Evolutionary conservation across 169 alveolate species (phyloP).

Genomic region (Fabrea salina): DNA sequence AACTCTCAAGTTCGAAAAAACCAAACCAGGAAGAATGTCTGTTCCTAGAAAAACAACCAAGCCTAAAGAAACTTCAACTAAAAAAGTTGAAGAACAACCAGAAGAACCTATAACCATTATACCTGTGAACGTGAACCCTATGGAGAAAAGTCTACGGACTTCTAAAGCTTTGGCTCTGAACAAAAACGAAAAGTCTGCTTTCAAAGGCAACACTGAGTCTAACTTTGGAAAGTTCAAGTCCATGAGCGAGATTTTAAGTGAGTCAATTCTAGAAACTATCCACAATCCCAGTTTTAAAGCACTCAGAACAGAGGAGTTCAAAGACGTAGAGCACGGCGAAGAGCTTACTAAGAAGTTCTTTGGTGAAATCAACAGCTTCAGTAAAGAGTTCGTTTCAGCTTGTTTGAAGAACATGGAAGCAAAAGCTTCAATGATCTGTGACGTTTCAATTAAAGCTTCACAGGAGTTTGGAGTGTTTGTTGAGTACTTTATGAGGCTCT

Average conservation of each 20-base stretch:
- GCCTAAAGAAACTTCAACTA: neutral
- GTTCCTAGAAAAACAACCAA: neutral
- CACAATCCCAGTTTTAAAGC: neutral
- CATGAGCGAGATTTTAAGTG: constrained; percentile 12
- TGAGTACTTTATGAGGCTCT: neutral
- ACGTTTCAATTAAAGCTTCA: neutral
- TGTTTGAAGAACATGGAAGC: neutral
- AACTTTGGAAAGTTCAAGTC: constrained; percentile 3
- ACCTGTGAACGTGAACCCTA: neutral
- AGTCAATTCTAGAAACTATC: neutral
- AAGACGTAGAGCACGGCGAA: constrained; percentile 19
- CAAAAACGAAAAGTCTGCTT: neutral
- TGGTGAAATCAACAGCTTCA: neutral
- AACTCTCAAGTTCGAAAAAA: neutral
- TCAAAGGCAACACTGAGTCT: neutral
- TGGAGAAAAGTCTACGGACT: constrained; percentile 24
- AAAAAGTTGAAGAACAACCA: neutral
- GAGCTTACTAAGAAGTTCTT: neutral
- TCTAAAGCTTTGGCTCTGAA: constrained; percentile 6
- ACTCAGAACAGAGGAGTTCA: neutral
- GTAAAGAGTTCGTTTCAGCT: neutral
- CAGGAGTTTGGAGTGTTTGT: neutral
- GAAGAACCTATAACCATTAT: neutral
- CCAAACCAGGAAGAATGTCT: constrained; percentile 16
- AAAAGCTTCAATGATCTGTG: neutral